Conservation (phyloP, 352 stramenopile species). For the Pythium scleroteichum region DNA sequence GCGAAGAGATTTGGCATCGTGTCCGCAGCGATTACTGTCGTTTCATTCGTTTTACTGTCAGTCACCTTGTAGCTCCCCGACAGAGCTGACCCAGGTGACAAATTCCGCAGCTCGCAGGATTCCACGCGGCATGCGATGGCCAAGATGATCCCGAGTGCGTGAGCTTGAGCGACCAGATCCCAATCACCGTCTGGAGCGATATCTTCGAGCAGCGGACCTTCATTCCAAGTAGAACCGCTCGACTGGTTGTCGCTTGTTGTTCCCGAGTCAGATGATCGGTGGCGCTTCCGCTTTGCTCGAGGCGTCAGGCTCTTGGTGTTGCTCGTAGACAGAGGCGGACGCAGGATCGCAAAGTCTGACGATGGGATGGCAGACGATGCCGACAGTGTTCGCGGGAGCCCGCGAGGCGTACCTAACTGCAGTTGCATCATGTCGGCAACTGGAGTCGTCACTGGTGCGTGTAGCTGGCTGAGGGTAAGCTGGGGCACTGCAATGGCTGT, state of each 20-base stretch:
- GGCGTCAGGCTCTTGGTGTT: not conserved
- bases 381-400: conserved; percentile 24
- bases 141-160: conserved; percentile 11
- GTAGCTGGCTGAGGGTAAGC: conserved; percentile 6
- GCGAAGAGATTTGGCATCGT: not conserved
- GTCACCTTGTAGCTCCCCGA: not conserved
- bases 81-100: no score
- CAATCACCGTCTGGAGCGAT: conserved; percentile 37
- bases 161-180: conserved; percentile 25
- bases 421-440: conserved; percentile 80
- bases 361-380: conserved; percentile 22
- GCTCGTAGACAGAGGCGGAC: not conserved
- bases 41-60: conserved; percentile 1
- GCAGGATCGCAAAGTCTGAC: conserved; percentile 2
- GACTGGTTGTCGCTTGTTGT: conserved; percentile 38
- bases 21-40: not conserved
- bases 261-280: conserved; percentile 58
- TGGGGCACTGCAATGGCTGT: conserved; percentile 11
- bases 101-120: not conserved
- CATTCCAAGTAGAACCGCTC: conserved; percentile 37
- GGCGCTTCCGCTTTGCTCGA: conserved; percentile 60
- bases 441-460: conserved; percentile 48
- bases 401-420: conserved; percentile 47
- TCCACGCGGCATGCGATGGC: conserved; percentile 8
- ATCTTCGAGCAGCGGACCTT: conserved; percentile 44